Conservation (phyloP, 371 early-diverging fungal species). For the Mycotypha africana region DNA sequence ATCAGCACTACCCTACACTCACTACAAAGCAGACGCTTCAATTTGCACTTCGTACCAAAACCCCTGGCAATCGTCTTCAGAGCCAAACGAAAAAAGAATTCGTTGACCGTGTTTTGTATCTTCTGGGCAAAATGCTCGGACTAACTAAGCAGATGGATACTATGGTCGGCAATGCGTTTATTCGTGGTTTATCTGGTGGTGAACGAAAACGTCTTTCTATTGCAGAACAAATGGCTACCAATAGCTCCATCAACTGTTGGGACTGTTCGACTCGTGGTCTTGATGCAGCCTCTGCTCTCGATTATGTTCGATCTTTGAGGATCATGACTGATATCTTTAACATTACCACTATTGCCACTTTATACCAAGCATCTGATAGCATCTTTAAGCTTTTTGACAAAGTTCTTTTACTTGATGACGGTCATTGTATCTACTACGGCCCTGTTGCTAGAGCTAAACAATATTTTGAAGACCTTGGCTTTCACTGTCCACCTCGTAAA, state of each 20-base stretch:
- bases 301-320: slow-evolving; percentile 65
- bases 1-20: slow-evolving; percentile 63
- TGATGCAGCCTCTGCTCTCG: slow-evolving; percentile 85
- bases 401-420: slow-evolving; percentile 65
- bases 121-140: slow-evolving; percentile 66
- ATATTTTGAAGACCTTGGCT: slow-evolving; percentile 70
- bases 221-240: slow-evolving; percentile 81
- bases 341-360: slow-evolving; percentile 59
- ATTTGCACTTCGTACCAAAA: slow-evolving; percentile 61
- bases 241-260: slow-evolving; percentile 70
- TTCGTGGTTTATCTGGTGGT: slow-evolving; percentile 83
- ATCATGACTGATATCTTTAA: slow-evolving; percentile 60
- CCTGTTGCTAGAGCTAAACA: slow-evolving; percentile 60
- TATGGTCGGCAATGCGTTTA: slow-evolving; percentile 76
- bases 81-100: slow-evolving; percentile 37
- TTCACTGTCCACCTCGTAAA: slow-evolving; percentile 64
- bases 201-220: slow-evolving; percentile 86
- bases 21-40: slow-evolving; percentile 64
- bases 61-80: slow-evolving; percentile 51
- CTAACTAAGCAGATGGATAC: slow-evolving; percentile 72
- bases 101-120: slow-evolving; percentile 36
- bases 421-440: slow-evolving; percentile 73
- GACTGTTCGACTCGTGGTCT: slow-evolving; percentile 89
- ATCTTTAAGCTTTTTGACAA: slow-evolving; percentile 78
- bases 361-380: slow-evolving; percentile 70